Base-by-base conservation (phyloP, 2,329 filamentous ascomycete genomes). In the Lasiodiplodia sp. region DNA sequence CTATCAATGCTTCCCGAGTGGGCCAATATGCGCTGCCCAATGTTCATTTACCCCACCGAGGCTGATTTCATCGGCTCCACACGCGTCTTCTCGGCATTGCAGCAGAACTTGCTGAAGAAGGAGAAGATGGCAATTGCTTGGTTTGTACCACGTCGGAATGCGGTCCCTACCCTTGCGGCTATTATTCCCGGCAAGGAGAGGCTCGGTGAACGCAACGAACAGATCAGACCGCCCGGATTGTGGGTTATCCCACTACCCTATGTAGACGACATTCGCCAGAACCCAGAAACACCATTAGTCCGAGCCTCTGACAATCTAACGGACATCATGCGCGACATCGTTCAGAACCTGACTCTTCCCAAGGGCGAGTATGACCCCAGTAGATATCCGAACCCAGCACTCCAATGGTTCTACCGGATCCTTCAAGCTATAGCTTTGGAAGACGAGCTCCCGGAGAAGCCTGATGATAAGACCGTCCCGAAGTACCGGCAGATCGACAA, bases 391-490 rank as follows among this genome's bases (percentile, higher is more conserved):
- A 99, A 99, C 71, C 94, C 94, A 11, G 77, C 82, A 82, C 84
- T 99, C 28, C 96, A 99, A 81, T 99, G 95, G 94, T 96, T 98
- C 82, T 99, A 98, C 83, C 91, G 89, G 70, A 97, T 99, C 56
- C 83, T 99, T 0, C 96, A 99, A 80, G 91, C 92, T 7, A 86
- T 97, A 68, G 96, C 96, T 0, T 85, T 99, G 0, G 94, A 97
- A 44, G 96, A 99, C 77, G 94, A 97, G 72, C 82, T 97, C 1
- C 94, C 94, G 0, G 90, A 92, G 23, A 81, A 86, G 56, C 84
- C 87, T 2, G 87, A 90, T 62, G 96, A 99, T 76, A 90, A 91
- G 71, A 98, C 96, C 0, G 78, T 92, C 16, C 96, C 96, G 1
- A 93, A 92, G 74, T 94, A 91, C 79, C 91, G 88, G 73, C 93